Evolutionary conservation across 2,329 filamentous ascomycete species (phyloP).

Genomic region (Furcasterigmium furcatum): DNA sequence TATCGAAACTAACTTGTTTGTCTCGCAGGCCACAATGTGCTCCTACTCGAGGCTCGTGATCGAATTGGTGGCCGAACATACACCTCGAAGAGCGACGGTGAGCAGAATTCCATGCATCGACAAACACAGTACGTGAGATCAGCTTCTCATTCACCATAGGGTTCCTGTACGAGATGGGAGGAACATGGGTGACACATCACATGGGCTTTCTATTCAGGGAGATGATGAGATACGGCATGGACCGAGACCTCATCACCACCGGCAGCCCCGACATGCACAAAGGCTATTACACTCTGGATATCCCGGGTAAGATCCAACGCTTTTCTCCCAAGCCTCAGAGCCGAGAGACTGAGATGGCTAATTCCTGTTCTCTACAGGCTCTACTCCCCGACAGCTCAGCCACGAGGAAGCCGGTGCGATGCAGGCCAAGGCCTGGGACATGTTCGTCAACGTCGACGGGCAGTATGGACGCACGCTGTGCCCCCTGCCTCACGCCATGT

Average conservation of each 20-base stretch:
- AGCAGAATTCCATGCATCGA: neutral
- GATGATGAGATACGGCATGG: slow-evolving; percentile 40
- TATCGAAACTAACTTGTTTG: too few relatives aligned
- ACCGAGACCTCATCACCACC: slow-evolving; percentile 7
- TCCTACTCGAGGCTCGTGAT: slow-evolving; percentile 36
- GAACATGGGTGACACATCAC: slow-evolving; percentile 36
- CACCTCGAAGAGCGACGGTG: slow-evolving; percentile 28
- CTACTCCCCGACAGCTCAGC: slow-evolving; percentile 13
- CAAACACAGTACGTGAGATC: neutral
- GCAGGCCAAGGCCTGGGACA: slow-evolving; percentile 15
- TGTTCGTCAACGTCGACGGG: slow-evolving; percentile 23
- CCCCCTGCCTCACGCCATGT: slow-evolving; percentile 17
- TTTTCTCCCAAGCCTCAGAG: neutral
- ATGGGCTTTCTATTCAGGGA: slow-evolving; percentile 40
- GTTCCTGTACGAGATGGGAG: slow-evolving; percentile 36
- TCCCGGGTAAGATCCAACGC: neutral
- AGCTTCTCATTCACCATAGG: too few relatives aligned
- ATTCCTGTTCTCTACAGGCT: too few relatives aligned
- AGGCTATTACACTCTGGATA: slow-evolving; percentile 11
- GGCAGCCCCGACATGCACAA: slow-evolving; percentile 1
- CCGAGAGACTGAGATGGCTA: too few relatives aligned
- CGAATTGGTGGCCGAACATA: slow-evolving; percentile 37
- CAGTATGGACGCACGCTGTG: slow-evolving; percentile 16
- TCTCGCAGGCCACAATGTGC: slow-evolving; percentile 19
- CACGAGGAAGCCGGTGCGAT: slow-evolving; percentile 22